Conservation (phyloP, 2,329 filamentous ascomycete genomes). For the Cladophialophora carrionii region DNA sequence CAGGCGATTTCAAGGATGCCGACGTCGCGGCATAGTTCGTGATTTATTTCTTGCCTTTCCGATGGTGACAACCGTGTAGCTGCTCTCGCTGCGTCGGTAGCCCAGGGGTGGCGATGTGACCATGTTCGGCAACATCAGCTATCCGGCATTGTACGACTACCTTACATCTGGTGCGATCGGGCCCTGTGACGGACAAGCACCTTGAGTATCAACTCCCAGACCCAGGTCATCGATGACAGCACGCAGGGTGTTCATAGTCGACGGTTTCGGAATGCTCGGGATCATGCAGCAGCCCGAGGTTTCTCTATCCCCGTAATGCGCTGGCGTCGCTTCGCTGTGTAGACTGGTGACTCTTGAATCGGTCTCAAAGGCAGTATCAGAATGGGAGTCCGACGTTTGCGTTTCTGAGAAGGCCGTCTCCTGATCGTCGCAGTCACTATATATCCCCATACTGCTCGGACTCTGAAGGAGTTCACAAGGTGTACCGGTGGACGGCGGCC, state of each 20-base stretch:
- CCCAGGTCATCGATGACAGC: constrained; percentile 13
- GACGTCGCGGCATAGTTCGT: background rate
- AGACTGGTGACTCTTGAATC: constrained; percentile 4
- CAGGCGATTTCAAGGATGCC: background rate
- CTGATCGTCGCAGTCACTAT: background rate
- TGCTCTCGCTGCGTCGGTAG: background rate
- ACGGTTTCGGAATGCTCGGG: constrained; percentile 12
- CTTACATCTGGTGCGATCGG: background rate
- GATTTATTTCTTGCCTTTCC: background rate
- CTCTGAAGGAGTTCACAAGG: constrained; percentile 7
- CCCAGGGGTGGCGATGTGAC: background rate
- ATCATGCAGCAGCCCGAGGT: background rate
- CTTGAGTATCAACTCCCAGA: background rate
- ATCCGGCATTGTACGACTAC: background rate
- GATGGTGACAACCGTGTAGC: background rate
- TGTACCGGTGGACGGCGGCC: background rate
- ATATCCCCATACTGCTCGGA: constrained; percentile 15
- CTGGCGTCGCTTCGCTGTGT: background rate
- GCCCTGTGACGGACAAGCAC: too few species aligned
- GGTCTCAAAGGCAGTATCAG: constrained; percentile 19
- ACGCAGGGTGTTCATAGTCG: constrained; percentile 13
- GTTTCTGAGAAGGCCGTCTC: constrained; percentile 1
- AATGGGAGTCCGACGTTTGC: background rate
- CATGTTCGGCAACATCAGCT: background rate
- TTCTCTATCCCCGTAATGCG: background rate